Base-by-base conservation (phyloP, 768 basidiomycete species). In the Tremella fuciformis region DNA sequence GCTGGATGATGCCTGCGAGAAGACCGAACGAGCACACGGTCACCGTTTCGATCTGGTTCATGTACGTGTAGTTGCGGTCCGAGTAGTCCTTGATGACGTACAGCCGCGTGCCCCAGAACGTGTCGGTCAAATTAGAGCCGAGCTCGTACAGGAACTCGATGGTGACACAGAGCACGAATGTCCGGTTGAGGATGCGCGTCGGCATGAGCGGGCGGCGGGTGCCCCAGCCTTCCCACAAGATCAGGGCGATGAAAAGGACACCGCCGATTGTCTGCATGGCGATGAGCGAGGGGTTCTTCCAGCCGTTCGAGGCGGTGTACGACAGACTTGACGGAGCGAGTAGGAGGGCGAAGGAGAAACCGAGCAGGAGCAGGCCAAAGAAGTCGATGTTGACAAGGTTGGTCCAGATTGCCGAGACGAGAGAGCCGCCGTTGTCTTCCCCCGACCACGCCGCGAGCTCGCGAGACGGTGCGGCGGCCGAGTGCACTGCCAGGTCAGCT, bases 261-360 rank as follows among this genome's bases (percentile, higher is more conserved):
- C 72, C 76, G 21, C 83, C 83, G 40, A 84, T 69, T 49, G 80
- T 71, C 55, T 83, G 77, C 68, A 77, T 79, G 24, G 69, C 80
- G 53, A 85, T 82, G 53, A 84, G 51, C 3, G 62, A 65, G n/a
- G 66, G 63, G 48, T 76, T 74, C 13, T 51, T 63, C 46, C 64
- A 76, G 0, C 65, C 64, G 24, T 58, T 55, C 8, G 58, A 57
- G 39, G 69, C 71, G 22, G 57, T 62, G 21, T 62, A 58, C 55
- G 59, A 58, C 18, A 76, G 60, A 22, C 70, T 73, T 40, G 70
- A 63, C 6, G 75, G 75, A 1, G 65, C 53, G 4, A 76, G 62
- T 19, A 76, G 54, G 21, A 59, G 53, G 3, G 50, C 61, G 19
- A 65, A 70, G n/a, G 60, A 65, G 54, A 71, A 71, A 13, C 63